Base-by-base conservation (phyloP, 2,329 filamentous ascomycete species). In the Venturia oleaginea region DNA sequence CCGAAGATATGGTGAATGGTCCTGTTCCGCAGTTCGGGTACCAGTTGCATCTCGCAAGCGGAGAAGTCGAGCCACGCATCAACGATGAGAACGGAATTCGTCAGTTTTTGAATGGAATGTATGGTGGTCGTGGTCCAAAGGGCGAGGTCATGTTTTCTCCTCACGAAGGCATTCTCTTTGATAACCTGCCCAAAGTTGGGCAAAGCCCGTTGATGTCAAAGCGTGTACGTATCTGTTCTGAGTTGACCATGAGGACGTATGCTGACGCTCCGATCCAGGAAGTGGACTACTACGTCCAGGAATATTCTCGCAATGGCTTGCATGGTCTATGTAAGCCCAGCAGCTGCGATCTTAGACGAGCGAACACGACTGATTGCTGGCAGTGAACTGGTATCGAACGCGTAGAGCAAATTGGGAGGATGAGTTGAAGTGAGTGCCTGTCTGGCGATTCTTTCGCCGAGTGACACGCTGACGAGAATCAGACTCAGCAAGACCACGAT, bases 301-400 rank as follows among this genome's bases (percentile, higher is more conserved):
- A 92, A 76, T 96, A 87, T 75, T 75, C 79, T n/a, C 81, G 83
- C 51, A 83, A 87, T 71, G 91, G 91, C 57, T 75, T 97, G 68
- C 84, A 87, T 68, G 91, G 91, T 0, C 90, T 91, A 19, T 79
- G 82, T 82, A 79, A 75, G 78, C 74, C 15, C 32, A 19, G 4
- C 32, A 6, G 24, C 32, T 22, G n/a, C 10, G 10, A 10, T 17
- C 11, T n/a, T 4, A n/a, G 5, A 8, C 34, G 4, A 57, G 8
- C 42, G 27, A 40, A 30, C 10, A 24, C 40, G 17, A 60, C 64
- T 67, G 59, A 55, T 19, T 40, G 46, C 40, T n/a, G 42, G 34
- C 40, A 82, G 81, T 91, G 66, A 94, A 92, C 76, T 97, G 91
- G 90, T 99, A 99, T 77, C 86, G 92, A 54, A 89, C 84, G 2